Conservation (phyloP, 139 green algal species). For the Chlorella sorokiniana region DNA sequence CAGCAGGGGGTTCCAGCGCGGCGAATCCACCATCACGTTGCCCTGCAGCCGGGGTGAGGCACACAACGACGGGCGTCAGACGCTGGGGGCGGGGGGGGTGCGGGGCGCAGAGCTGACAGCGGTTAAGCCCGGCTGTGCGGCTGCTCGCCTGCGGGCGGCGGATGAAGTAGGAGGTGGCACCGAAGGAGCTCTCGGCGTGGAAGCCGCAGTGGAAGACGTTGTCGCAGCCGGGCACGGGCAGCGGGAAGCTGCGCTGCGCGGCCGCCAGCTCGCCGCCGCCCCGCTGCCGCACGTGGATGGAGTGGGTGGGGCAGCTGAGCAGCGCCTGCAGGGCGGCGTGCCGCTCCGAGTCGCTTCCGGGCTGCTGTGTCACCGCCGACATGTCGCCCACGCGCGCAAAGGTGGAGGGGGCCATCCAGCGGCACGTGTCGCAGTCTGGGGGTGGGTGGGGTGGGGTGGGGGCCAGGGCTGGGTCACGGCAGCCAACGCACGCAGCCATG, state of each 20-base stretch:
- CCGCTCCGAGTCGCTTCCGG: conserved; percentile 40
- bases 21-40: conserved; percentile 83
- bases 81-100: background rate
- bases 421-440: conserved; percentile 81
- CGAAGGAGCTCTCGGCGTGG: conserved; percentile 65
- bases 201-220: conserved; percentile 68
- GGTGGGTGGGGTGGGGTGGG: background rate
- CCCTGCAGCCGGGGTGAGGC: conserved; percentile 41
- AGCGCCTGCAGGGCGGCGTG: conserved; percentile 69
- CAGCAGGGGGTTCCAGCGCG: conserved; percentile 70
- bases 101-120: background rate
- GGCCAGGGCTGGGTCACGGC: background rate
- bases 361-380: conserved; percentile 68
- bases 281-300: conserved; percentile 66
- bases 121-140: background rate
- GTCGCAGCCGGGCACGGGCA: conserved; percentile 48
- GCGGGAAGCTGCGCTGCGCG: conserved; percentile 63
- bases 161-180: conserved; percentile 69
- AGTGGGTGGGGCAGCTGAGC: conserved; percentile 78
- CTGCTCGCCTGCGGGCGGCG: background rate
- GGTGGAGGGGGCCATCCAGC: conserved; percentile 76
- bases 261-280: conserved; percentile 53
- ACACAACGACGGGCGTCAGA: background rate
- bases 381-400: conserved; percentile 50
- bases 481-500: background rate